These are phyloP conservation scores for Pseudofabraea citricarpa DNA, from an alignment of 2,329 filamentous ascomycete species.

Conservation along the genomic window DNA sequence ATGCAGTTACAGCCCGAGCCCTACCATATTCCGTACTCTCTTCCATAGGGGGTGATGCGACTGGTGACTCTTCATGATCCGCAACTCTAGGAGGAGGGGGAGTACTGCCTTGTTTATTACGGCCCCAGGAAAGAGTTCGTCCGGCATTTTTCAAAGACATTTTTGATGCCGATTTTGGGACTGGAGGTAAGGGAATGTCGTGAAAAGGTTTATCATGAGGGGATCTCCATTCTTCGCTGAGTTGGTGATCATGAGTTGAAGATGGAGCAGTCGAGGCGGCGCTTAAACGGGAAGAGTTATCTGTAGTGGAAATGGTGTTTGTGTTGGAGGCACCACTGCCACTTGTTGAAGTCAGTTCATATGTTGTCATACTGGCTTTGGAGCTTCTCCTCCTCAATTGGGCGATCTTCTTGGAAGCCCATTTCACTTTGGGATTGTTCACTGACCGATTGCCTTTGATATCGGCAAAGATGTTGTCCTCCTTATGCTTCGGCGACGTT, in stretches of 20 bases:
- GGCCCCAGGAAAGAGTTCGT: constrained; percentile 28
- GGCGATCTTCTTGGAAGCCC: not conserved
- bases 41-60: constrained; percentile 14
- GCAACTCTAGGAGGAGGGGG: constrained; percentile 16
- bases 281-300: constrained; percentile 30
- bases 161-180: constrained; percentile 21
- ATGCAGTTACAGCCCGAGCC: constrained; percentile 23
- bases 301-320: constrained; percentile 28
- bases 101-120: constrained; percentile 19
- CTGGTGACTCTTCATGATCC: constrained; percentile 1
- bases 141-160: constrained; percentile 28
- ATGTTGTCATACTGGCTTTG: not conserved
- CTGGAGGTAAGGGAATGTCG: constrained; percentile 24
- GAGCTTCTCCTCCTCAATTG: not conserved
- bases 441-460: constrained; percentile 29
- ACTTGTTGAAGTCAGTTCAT: constrained; percentile 20
- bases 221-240: constrained; percentile 22
- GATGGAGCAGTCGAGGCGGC: constrained; percentile 29
- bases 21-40: constrained; percentile 16
- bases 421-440: not conserved
- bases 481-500: constrained; percentile 19
- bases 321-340: constrained; percentile 30
- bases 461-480: constrained; percentile 29
- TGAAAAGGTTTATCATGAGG: constrained; percentile 24
- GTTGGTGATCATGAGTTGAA: constrained; percentile 21